Conservation (phyloP, 2,329 filamentous ascomycete genomes). For the Hymenoscyphus fraxineus region DNA sequence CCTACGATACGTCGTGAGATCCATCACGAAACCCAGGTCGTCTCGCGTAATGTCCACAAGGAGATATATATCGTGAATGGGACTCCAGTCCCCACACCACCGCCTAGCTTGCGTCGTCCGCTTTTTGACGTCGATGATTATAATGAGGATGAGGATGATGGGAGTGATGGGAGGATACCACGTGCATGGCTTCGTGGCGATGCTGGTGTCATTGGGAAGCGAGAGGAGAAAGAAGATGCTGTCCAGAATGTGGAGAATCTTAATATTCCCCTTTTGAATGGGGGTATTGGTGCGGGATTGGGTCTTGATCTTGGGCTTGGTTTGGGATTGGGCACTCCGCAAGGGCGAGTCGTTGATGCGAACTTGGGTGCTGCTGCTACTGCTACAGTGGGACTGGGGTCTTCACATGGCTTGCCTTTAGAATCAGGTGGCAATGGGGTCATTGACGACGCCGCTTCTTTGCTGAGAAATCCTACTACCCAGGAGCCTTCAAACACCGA, state of each 20-base stretch:
- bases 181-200: background rate
- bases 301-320: background rate
- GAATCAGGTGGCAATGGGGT: too few species aligned
- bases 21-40: background rate
- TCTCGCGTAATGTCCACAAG: background rate
- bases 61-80: background rate
- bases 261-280: background rate
- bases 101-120: background rate
- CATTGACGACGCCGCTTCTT: too few species aligned
- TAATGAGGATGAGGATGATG: background rate
- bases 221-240: background rate
- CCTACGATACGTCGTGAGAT: background rate
- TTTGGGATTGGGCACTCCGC: background rate
- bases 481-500: too few species aligned
- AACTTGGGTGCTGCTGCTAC: background rate
- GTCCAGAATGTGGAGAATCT: background rate
- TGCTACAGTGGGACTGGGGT: background rate
- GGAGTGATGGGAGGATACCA: background rate
- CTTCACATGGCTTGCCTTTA: too few species aligned
- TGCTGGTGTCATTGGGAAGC: background rate
- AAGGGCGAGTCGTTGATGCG: background rate
- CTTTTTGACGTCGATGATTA: background rate
- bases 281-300: background rate
- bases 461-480: too few species aligned
- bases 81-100: background rate